These are phyloP conservation scores for Syncephalastrum sp. DNA, from an alignment of 371 early-diverging fungal species.

Conservation along the genomic window DNA sequence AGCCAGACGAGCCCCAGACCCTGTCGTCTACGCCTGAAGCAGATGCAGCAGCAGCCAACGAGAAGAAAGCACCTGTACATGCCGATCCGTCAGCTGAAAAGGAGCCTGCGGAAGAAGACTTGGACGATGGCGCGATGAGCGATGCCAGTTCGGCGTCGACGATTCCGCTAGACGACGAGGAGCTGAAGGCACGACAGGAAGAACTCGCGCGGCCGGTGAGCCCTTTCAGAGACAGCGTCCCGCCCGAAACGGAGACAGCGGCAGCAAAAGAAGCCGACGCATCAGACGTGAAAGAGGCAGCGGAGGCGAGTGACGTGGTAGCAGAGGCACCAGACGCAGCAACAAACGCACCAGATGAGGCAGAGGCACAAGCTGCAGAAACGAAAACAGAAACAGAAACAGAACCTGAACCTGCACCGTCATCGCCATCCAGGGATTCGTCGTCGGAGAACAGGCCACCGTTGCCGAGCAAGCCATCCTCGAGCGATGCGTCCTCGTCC, in stretches of 20 bases:
- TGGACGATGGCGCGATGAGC: slow-evolving; percentile 21
- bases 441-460: too few relatives aligned
- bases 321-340: background rate
- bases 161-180: slow-evolving; percentile 13
- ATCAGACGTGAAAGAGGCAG: background rate
- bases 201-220: background rate
- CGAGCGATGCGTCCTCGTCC: too few relatives aligned
- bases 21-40: too few relatives aligned
- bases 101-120: too few relatives aligned
- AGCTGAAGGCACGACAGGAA: slow-evolving; percentile 1
- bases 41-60: background rate
- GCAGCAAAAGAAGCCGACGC: background rate
- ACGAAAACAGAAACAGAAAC: background rate
- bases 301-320: too few relatives aligned
- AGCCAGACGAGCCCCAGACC: too few relatives aligned
- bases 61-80: background rate
- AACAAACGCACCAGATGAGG: background rate
- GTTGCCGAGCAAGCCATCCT: too few relatives aligned
- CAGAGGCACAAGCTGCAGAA: background rate
- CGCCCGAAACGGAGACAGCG: background rate
- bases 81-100: too few relatives aligned
- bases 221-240: background rate
- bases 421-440: too few relatives aligned
- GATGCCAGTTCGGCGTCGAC: slow-evolving; percentile 35
- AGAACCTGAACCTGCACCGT: background rate